A percentile compares a stretch with the other conserved stretches of the same genome.
Conservation (phyloP, 2,329 filamentous ascomycete species). For the Talaromyces rugulosus region DNA sequence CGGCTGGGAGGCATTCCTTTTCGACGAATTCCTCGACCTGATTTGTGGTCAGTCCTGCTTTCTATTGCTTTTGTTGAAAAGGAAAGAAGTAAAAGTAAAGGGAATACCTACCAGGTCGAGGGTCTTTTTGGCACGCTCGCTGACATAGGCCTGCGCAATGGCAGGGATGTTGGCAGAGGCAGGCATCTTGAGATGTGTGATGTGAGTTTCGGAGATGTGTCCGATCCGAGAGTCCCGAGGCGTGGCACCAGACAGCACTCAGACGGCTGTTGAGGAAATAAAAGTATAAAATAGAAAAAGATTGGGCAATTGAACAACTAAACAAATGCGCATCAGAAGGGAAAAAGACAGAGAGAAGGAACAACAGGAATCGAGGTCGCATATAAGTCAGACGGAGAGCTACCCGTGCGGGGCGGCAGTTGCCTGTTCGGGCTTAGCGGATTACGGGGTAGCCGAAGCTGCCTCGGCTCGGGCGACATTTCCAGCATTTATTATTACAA, state of each 20-base stretch:
- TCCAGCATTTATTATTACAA: background rate
- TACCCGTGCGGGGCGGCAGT: background rate
- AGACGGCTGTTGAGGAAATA: background rate
- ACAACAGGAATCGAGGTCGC: background rate
- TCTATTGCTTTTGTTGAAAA: background rate
- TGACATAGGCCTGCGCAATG: slow-evolving; percentile 63
- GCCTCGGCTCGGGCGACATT: background rate
- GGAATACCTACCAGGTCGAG: slow-evolving; percentile 61
- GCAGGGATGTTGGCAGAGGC: slow-evolving; percentile 52
- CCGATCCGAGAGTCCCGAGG: background rate
- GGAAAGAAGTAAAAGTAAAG: background rate
- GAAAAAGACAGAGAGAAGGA: background rate
- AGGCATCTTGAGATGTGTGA: slow-evolving; percentile 37
- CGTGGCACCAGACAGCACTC: background rate
- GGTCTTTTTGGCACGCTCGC: slow-evolving; percentile 77
- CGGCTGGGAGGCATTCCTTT: slow-evolving; percentile 86
- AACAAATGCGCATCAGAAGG: background rate
- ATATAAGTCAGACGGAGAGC: background rate
- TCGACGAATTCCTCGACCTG: slow-evolving; percentile 93
- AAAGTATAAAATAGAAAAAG: background rate
- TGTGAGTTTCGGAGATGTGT: background rate
- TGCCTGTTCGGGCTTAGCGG: slow-evolving; percentile 7
- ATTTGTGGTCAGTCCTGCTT: background rate
- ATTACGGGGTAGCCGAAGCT: slow-evolving; percentile 9
- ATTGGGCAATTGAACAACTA: background rate